phyloP scores from a whole-genome alignment of 2,329 filamentous ascomycete genomes.

The Coniella lustricola region DNA sequence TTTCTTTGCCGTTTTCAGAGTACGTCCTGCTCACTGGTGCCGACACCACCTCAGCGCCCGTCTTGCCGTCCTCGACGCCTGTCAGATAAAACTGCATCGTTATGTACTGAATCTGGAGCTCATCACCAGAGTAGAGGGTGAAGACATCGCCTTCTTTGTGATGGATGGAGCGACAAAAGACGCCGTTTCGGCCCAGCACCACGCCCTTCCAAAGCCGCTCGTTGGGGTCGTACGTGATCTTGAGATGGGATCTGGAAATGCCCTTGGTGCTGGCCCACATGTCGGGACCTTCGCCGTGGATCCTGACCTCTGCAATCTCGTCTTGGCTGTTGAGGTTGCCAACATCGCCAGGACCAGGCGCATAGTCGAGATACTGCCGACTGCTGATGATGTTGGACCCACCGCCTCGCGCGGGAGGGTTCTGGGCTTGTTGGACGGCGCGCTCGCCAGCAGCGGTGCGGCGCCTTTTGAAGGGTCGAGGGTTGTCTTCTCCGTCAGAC shows the following conservation, averaged over 20 bases:
- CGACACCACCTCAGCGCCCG: constrained; percentile 48
- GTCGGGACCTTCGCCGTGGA: constrained; percentile 61
- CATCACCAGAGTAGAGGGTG: constrained; percentile 54
- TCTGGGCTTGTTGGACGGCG: constrained; percentile 7
- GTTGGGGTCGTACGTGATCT: constrained; percentile 62
- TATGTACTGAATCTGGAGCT: constrained; percentile 67
- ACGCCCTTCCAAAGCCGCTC: constrained; percentile 58
- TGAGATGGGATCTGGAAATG: constrained; percentile 68
- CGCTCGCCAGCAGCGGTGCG: constrained; percentile 33
- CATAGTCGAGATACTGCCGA: constrained; percentile 54
- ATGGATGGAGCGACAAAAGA: constrained; percentile 54
- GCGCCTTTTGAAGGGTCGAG: constrained; percentile 39
- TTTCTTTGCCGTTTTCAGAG: constrained; percentile 56
- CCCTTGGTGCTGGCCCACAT: constrained; percentile 59
- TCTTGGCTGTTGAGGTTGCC: constrained; percentile 54
- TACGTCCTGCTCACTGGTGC: constrained; percentile 35
- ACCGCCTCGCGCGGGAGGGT: constrained; percentile 9
- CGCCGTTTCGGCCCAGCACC: constrained; percentile 57
- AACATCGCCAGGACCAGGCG: constrained; percentile 52
- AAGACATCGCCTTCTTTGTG: constrained; percentile 50
- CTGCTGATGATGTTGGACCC: constrained; percentile 40
- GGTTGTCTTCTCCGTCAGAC: constrained; percentile 47
- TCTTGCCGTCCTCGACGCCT: constrained; percentile 49
- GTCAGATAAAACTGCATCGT: constrained; percentile 63
- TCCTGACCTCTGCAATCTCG: constrained; percentile 58